Base-by-base conservation (phyloP, 805 yeast species). In the Candida quercuum region DNA sequence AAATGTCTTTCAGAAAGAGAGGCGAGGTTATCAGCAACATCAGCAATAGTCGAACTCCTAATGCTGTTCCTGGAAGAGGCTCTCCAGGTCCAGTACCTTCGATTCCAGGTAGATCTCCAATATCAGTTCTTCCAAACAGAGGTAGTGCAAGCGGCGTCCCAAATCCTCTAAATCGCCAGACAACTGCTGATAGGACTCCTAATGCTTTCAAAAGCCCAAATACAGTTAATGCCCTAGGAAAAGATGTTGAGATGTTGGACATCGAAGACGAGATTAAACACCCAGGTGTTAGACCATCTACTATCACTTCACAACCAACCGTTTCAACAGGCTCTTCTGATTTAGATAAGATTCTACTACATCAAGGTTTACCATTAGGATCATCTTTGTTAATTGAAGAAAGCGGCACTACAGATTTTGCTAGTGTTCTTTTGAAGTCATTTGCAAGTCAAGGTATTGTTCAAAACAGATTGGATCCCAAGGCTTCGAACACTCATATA, bases 351-450 rank as follows among this genome's bases (percentile, higher is more conserved):
- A 60, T 86, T 4, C 55, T 91, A 36, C 75, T 73, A 1, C 98
- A 91, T 58, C 82, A 76, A 39, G 99, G 99, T 1, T 56, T 89
- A 13, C 98, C 98, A 2, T 48, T 86, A 11, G 95, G 96, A 1
- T 60, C 69, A 10, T 71, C 84, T 6, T 54, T 88, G 27, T 57
- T 89, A 12, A 56, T 91, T 5, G 91, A 86, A 56, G 98, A 91
- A 55, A 72, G 76, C 13, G 93, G 95, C 0, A 81, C 91, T 6
- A 91, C 98, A 0, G 97, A 91, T 53, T 91, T 87, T 54, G 71
- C 84, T 6, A 72, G 87, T 6, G 78, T 86, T 10, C 46, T 91
- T 26, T 56, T 79, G 20, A 77, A 88, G 45, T 64, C 76, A 4
- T 85, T 80, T 63, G 78, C 85, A 1, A 71, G 94, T 1, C 94